Evolutionary conservation across 192 early-diverging fungal species (phyloP), one percentile per base, ranked within the genome.

Genomic region (Entophlyctis helioformis): DNA sequence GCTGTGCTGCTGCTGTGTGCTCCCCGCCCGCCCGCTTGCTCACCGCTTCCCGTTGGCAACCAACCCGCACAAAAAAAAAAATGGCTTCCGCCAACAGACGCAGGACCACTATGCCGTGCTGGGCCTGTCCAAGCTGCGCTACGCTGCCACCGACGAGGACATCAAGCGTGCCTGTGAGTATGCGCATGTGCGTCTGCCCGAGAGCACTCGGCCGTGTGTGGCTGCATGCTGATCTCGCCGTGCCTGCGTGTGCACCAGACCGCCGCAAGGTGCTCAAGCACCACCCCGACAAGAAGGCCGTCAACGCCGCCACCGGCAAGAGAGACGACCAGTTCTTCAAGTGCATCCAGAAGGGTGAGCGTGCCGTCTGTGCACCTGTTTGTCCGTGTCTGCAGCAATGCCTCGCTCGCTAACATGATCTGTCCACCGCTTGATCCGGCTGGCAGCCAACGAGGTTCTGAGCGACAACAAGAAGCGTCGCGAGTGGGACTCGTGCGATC

Each of bases 241-340:
- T 11, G 4, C 29, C 29, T 11, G 29, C 29, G 6, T 31, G 11
- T 2, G 16, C 15, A 1, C 21, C 27, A 49, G 53, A 91, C 66
- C 82, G 89, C 57, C 69, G 76, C 44, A 96, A 94, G 80, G 96
- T 96, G 28, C 80, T 99, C 42, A 84, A 86, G 38, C 91, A 96
- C 75, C 96, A 99, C 59, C 96, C 96, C 31, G 96, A 99, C 71
- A 99, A 99, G 84, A 94, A 93, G 74, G 86, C 86, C 16, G 69
- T 65, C 21, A 57, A 42, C 39, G 85, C 83, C 12, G 60, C 69
- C 16, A 52, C 41, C 36, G 73, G 78, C 52, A n/a, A n/a, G n/a
- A n/a, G n/a, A n/a, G 87, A 91, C 54, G 96, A 99, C 69, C 69
- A 80, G n/a, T 96, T 97, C 74, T 99, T 99, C 85, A 99, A 99